phyloP scores from a whole-genome alignment of 208 protist genomes.

The Wallacemonas collosoma region DNA sequence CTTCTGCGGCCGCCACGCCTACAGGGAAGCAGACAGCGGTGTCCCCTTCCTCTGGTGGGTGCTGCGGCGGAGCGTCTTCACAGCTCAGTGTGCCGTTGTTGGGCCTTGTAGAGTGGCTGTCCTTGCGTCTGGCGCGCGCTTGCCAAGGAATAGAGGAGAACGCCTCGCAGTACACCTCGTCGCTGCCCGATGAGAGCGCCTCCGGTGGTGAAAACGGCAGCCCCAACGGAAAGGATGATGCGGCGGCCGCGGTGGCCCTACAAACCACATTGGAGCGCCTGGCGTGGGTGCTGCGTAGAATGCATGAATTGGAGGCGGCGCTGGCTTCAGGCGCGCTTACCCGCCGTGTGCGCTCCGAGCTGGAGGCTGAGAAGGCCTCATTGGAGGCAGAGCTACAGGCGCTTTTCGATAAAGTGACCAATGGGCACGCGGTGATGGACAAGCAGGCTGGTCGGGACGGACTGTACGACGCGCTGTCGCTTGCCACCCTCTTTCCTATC shows the following conservation, averaged over 20 bases:
- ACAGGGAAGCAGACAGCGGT: background rate
- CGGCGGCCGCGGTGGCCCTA: too few species aligned
- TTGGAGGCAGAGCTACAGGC: constrained; percentile 26
- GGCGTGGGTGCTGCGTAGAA: constrained; percentile 23
- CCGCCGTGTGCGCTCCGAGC: constrained; percentile 6
- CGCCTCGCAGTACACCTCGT: constrained; percentile 15
- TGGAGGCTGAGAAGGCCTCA: constrained; percentile 23
- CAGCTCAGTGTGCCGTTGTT: constrained; percentile 33
- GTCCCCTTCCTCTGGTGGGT: background rate
- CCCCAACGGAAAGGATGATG: constrained; percentile 3
- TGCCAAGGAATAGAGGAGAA: constrained; percentile 35
- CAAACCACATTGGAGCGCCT: constrained; percentile 20
- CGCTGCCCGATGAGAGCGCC: background rate
- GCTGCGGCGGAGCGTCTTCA: constrained; percentile 3
- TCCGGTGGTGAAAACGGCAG: background rate
- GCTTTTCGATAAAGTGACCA: constrained; percentile 30
- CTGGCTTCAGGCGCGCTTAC: constrained; percentile 13
- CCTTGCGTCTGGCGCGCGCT: constrained; percentile 34
- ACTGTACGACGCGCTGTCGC: constrained; percentile 32
- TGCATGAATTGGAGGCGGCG: constrained; percentile 26
- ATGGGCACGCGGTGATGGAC: constrained; percentile 20
- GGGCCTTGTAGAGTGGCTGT: constrained; percentile 51
- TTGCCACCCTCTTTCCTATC: constrained; percentile 31
- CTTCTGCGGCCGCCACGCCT: background rate
- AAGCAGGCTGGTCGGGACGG: constrained; percentile 22